A percentile compares a stretch with the other conserved stretches of the same genome.
phyloP scores from a whole-genome alignment of 1,284 basidiomycete species.

The Irpex sp. region DNA sequence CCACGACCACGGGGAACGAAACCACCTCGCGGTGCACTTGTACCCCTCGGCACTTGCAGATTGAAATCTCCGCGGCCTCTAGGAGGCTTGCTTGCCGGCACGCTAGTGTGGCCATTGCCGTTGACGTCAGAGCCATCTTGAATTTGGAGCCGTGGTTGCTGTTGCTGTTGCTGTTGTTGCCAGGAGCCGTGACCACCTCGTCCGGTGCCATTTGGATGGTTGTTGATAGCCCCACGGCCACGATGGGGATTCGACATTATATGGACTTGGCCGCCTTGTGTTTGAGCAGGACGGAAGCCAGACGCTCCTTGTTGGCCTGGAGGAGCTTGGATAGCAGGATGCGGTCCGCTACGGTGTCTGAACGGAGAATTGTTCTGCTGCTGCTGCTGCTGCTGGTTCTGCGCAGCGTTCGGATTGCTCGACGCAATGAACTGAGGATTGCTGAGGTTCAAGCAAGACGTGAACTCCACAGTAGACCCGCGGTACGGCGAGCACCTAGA shows the following conservation, averaged over 20 bases:
- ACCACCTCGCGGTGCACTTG: slow-evolving; percentile 14
- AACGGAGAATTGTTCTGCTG: slow-evolving; percentile 48
- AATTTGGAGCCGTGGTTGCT: background rate
- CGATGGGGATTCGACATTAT: slow-evolving; percentile 67
- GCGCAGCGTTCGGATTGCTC: slow-evolving; percentile 50
- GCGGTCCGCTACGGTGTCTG: slow-evolving; percentile 66
- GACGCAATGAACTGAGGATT: slow-evolving; percentile 78
- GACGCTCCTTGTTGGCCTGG: slow-evolving; percentile 49
- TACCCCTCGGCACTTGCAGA: slow-evolving; percentile 15
- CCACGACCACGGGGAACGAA: slow-evolving; percentile 27
- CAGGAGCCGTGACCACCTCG: slow-evolving; percentile 6
- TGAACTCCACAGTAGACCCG: slow-evolving; percentile 82
- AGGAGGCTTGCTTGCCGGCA: background rate
- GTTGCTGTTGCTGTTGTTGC: background rate
- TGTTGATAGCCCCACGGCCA: slow-evolving; percentile 17
- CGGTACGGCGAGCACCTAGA: slow-evolving; percentile 85
- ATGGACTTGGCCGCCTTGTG: slow-evolving; percentile 36
- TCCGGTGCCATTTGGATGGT: slow-evolving; percentile 9
- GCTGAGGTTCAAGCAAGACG: slow-evolving; percentile 83
- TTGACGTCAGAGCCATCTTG: background rate
- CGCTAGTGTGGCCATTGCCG: background rate
- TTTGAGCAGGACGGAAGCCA: slow-evolving; percentile 55
- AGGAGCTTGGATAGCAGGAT: slow-evolving; percentile 52
- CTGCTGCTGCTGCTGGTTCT: slow-evolving; percentile 35
- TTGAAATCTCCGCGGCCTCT: slow-evolving; percentile 3